These are phyloP conservation scores for Stellera chamaejasme DNA, from an alignment of 345 rosid species.

Conservation along the genomic window DNA sequence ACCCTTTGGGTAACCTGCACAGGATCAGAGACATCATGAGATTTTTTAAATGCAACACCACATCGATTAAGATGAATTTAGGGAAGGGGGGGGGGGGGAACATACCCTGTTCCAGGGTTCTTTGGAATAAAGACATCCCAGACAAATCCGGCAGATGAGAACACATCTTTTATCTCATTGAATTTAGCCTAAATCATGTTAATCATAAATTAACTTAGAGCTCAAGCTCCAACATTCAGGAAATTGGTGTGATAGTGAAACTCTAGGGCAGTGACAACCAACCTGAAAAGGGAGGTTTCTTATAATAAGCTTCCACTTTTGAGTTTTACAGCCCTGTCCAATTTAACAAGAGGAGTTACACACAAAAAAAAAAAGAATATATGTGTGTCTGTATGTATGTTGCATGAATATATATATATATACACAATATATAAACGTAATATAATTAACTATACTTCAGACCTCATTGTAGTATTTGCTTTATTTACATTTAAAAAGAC, in stretches of 20 bases:
- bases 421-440: too few relatives aligned
- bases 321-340: conserved; percentile 86
- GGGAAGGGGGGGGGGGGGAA: conserved; percentile 15
- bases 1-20: conserved; percentile 80
- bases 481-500: too few relatives aligned
- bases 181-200: conserved; percentile 52
- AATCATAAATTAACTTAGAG: conserved; percentile 11
- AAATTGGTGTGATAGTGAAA: conserved; percentile 11
- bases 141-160: conserved; percentile 78
- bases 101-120: conserved; percentile 70
- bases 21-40: conserved; percentile 10
- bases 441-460: too few relatives aligned
- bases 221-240: conserved; percentile 1
- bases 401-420: too few relatives aligned
- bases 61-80: not conserved
- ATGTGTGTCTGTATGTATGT: too few relatives aligned
- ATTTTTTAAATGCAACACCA: not conserved
- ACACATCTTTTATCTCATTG: conserved; percentile 46
- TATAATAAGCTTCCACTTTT: conserved; percentile 89
- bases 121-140: conserved; percentile 84
- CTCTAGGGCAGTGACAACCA: conserved; percentile 6
- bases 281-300: conserved; percentile 96
- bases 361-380: too few relatives aligned
- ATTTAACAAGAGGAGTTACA: too few relatives aligned
- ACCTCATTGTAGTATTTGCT: too few relatives aligned